Evolutionary conservation across 2,329 filamentous ascomycete species (phyloP), one percentile per base, ranked within the genome.

Genomic region (Trichoderma sp.): DNA sequence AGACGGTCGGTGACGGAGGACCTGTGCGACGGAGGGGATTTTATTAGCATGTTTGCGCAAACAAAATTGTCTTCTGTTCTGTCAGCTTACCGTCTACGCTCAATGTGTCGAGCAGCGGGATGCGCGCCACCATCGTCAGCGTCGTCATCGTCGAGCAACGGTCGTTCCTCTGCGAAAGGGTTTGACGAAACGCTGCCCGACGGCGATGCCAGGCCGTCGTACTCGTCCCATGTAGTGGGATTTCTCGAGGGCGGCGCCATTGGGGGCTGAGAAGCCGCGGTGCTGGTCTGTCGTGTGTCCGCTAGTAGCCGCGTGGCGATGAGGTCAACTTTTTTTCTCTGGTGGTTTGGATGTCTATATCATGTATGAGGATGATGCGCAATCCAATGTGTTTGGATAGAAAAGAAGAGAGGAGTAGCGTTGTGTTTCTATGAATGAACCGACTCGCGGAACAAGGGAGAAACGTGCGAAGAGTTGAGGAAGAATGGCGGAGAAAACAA

Each of bases 1-100:
- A 93, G 81, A 39, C 86, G 85, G 74, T 87, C 84, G 36, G 86
- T 87, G 51, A 89, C 83, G 7, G 89, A 91, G n/a, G 88, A 88
- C 73, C 89, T 90, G 73, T 24, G 61, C 28, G 21, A 32, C 14
- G n/a, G 24, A 7, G n/a, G 3, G 18, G 18, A 15, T 9, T 47
- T 21, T 47, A 39, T n/a, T 12, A 8, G 21, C n/a, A 64, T 6
- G 26, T 51, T 43, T 43, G 39, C 39, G 28, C 47, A 53, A 53
- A 53, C 47, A 53, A 0, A 12, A 0, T 51, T 51, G n/a, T 51
- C 43, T 51, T 21, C 11, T 8, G 36, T 43, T 18, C 6, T 36
- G 68, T 56, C 68, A 71, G 71, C 73, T 70, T 74, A 81, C 78
- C 81, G 78, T 76, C 81, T 78, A 34, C 79, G 79, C 30, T 71